Evolutionary conservation across 73 alveolate genomes (phyloP).

Genomic region (Uronychia binucleata): DNA sequence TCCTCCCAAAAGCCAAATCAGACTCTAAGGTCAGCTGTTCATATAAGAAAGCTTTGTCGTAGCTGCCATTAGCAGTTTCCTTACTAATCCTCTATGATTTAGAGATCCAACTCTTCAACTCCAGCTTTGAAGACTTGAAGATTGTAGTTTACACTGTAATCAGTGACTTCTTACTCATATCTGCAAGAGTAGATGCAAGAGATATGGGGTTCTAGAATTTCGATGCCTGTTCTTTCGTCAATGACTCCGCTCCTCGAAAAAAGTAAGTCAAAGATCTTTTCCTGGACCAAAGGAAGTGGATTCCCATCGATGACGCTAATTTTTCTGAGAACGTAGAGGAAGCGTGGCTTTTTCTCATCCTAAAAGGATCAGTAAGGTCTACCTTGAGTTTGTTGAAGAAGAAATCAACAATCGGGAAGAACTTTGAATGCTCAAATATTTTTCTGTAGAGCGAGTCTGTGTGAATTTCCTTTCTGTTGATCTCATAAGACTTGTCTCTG

Average conservation of each 20-base stretch:
- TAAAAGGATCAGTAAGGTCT: background rate
- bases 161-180: background rate
- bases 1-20: constrained; percentile 32
- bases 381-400: constrained; percentile 2
- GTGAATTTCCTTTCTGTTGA: constrained; percentile 25
- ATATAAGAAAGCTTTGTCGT: background rate
- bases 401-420: background rate
- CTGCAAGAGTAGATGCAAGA: background rate
- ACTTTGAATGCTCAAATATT: constrained; percentile 7
- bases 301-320: constrained; percentile 12
- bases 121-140: background rate
- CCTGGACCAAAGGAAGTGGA: constrained; percentile 19
- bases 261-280: background rate
- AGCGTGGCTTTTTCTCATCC: constrained; percentile 1
- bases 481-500: constrained; percentile 10
- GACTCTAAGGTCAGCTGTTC: constrained; percentile 34
- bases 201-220: background rate
- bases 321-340: constrained; percentile 11
- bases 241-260: background rate
- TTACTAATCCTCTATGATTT: background rate
- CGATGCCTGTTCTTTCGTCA: background rate
- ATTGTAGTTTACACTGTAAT: background rate
- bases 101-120: background rate
- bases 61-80: background rate
- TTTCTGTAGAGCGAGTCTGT: background rate